These are phyloP conservation scores for Ceratobasidium sp. DNA, from an alignment of 1,284 basidiomycete genomes.

Conservation along the genomic window DNA sequence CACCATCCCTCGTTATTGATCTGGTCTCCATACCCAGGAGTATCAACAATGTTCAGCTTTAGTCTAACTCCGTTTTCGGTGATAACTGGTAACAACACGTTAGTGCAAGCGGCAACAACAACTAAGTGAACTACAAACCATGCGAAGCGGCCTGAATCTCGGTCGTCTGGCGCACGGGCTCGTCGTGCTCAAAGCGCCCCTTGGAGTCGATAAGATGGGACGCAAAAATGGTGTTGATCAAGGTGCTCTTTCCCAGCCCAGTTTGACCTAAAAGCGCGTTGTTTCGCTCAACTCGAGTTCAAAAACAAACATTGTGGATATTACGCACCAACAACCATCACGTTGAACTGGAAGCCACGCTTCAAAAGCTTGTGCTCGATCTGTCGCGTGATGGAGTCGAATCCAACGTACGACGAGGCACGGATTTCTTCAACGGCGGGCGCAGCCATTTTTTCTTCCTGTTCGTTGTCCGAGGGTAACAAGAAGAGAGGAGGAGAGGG, in stretches of 20 bases:
- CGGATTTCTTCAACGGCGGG: slow-evolving; percentile 77
- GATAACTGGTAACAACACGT: slow-evolving; percentile 70
- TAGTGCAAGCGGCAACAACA: background rate
- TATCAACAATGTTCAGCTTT: slow-evolving; percentile 97
- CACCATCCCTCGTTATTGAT: slow-evolving; percentile 99
- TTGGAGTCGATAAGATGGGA: slow-evolving; percentile 98
- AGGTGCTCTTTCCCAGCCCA: slow-evolving; percentile 96
- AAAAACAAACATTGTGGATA: slow-evolving; percentile 26
- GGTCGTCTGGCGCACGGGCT: slow-evolving; percentile 91
- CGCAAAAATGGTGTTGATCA: slow-evolving; percentile 99
- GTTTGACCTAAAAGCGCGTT: slow-evolving; percentile 78
- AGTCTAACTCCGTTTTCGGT: slow-evolving; percentile 96
- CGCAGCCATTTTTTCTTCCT: slow-evolving; percentile 54
- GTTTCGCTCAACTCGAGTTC: slow-evolving; percentile 31
- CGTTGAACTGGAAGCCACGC: slow-evolving; percentile 99
- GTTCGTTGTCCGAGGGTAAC: slow-evolving; percentile 22
- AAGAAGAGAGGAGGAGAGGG: slow-evolving; percentile 2
- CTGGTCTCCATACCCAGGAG: slow-evolving; percentile 98
- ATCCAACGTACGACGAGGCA: slow-evolving; percentile 90
- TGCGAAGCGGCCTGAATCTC: slow-evolving; percentile 96
- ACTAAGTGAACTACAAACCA: slow-evolving; percentile 62
- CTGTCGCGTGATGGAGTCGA: slow-evolving; percentile 95
- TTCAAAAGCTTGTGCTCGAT: slow-evolving; percentile 99
- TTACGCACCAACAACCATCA: slow-evolving; percentile 89
- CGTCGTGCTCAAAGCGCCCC: slow-evolving; percentile 88